These are phyloP conservation scores for Sporopachydermia cereana DNA, from an alignment of 1,139 yeast species.

Conservation along the genomic window DNA sequence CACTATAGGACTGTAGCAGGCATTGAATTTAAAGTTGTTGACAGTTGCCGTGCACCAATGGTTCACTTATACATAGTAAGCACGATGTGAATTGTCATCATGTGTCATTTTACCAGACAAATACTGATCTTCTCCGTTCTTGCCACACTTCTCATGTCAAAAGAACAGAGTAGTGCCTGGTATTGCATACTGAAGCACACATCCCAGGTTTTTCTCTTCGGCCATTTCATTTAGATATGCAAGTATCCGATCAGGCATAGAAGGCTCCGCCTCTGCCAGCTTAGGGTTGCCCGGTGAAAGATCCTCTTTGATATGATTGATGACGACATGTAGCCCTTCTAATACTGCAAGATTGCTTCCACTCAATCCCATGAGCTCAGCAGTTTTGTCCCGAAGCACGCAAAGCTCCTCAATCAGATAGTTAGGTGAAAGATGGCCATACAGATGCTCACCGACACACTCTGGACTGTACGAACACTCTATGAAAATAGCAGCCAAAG, in stretches of 20 bases:
- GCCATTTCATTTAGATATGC: neutral
- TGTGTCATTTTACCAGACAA: too few species aligned
- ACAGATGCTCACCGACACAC: conserved; percentile 37
- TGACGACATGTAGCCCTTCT: conserved; percentile 40
- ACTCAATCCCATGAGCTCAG: conserved; percentile 32
- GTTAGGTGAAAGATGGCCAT: conserved; percentile 71
- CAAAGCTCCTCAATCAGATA: conserved; percentile 48
- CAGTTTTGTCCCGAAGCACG: conserved; percentile 22
- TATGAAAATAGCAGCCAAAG: conserved; percentile 45
- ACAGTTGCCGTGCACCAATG: too few species aligned
- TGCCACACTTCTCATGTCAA: too few species aligned
- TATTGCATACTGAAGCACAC: neutral
- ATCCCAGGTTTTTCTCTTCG: neutral
- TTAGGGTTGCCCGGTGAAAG: too few species aligned
- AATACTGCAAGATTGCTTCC: conserved; percentile 26
- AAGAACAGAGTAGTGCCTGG: too few species aligned
- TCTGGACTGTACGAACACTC: conserved; percentile 62
- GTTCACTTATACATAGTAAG: too few species aligned
- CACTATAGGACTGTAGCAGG: too few species aligned
- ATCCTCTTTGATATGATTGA: conserved; percentile 53
- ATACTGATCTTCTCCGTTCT: too few species aligned
- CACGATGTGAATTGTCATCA: too few species aligned
- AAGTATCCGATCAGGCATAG: neutral
- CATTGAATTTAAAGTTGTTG: too few species aligned
- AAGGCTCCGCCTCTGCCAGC: neutral